phyloP scores from a whole-genome alignment of 2,329 filamentous ascomycete genomes.

The Colletotrichum karsti region DNA sequence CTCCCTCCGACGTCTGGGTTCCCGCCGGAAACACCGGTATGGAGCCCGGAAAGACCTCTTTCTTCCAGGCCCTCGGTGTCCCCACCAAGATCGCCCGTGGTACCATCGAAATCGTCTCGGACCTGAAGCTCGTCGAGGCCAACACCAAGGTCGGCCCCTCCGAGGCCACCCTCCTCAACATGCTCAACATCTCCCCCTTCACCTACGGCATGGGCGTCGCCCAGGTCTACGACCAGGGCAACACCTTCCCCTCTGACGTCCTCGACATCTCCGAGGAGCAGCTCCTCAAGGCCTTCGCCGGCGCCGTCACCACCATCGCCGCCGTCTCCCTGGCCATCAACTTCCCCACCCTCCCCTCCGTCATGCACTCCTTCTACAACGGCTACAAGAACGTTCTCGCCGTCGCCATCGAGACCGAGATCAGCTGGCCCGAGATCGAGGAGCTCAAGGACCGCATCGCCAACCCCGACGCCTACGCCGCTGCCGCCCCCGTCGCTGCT shows the following conservation, averaged over 20 bases:
- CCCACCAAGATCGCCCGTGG: slow-evolving; percentile 99
- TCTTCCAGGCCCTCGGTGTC: slow-evolving; percentile 99
- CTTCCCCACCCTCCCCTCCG: slow-evolving; percentile 95
- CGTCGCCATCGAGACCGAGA: slow-evolving; percentile 89
- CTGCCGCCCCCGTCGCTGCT: slow-evolving; percentile 75
- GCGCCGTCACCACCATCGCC: slow-evolving; percentile 87
- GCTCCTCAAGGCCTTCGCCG: slow-evolving; percentile 84
- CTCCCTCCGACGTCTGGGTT: slow-evolving; percentile 91
- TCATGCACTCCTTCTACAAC: slow-evolving; percentile 98
- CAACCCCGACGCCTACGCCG: slow-evolving; percentile 96
- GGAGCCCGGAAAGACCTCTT: slow-evolving; percentile 99
- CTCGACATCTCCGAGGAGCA: slow-evolving; percentile 96
- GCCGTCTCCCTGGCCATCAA: slow-evolving; percentile 89
- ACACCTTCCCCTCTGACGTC: slow-evolving; percentile 86
- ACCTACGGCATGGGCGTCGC: slow-evolving; percentile 97
- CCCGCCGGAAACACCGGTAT: slow-evolving; percentile 99
- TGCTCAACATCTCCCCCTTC: slow-evolving; percentile 99
- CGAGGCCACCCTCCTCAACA: slow-evolving; percentile 98
- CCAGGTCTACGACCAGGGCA: slow-evolving; percentile 98
- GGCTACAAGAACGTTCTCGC: slow-evolving; percentile 96
- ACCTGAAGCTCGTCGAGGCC: slow-evolving; percentile 97
- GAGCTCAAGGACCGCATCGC: slow-evolving; percentile 99
- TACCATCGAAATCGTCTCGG: slow-evolving; percentile 99
- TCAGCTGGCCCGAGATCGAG: slow-evolving; percentile 94
- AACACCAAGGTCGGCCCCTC: slow-evolving; percentile 96